Evolutionary conservation across 169 alveolate genomes (phyloP).

Genomic region (Cyclospora cayetanensis): DNA sequence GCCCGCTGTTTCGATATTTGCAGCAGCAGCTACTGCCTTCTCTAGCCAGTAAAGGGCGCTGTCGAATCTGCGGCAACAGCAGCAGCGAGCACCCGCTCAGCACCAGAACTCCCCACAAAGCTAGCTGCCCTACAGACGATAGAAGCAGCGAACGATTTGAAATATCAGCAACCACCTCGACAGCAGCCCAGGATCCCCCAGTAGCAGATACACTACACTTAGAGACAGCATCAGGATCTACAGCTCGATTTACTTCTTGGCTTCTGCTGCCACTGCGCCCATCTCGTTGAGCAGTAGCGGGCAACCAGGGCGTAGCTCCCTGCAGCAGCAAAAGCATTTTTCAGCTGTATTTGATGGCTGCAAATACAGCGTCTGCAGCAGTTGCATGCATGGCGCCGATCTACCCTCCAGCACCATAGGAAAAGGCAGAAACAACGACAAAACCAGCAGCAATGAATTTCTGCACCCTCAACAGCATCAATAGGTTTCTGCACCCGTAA

Average conservation of each 20-base stretch:
- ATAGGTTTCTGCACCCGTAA: background rate
- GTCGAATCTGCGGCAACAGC: background rate
- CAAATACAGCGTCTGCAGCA: too few relatives aligned
- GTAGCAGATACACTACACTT: too few relatives aligned
- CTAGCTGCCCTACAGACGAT: too few relatives aligned
- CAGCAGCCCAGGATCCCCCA: too few relatives aligned
- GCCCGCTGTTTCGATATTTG: background rate
- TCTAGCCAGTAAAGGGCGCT: background rate
- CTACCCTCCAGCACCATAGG: background rate
- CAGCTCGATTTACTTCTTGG: background rate
- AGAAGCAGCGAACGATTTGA: background rate
- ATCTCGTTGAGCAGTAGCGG: constrained; percentile 1
- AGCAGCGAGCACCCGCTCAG: constrained; percentile 15
- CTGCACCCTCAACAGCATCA: background rate
- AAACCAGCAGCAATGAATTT: background rate
- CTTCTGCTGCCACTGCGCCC: constrained; percentile 12
- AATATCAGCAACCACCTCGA: background rate
- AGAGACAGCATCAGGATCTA: background rate
- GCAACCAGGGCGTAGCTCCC: constrained; percentile 29
- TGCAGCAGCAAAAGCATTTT: constrained; percentile 19
- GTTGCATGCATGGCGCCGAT: too few relatives aligned
- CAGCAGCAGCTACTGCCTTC: constrained; percentile 2
- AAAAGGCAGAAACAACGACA: background rate
- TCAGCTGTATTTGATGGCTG: too few relatives aligned
- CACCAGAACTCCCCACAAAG: too few relatives aligned